These are phyloP conservation scores for Nicotiana sylvestris DNA, from an alignment of 257 asterid genomes.

Conservation along the genomic window DNA sequence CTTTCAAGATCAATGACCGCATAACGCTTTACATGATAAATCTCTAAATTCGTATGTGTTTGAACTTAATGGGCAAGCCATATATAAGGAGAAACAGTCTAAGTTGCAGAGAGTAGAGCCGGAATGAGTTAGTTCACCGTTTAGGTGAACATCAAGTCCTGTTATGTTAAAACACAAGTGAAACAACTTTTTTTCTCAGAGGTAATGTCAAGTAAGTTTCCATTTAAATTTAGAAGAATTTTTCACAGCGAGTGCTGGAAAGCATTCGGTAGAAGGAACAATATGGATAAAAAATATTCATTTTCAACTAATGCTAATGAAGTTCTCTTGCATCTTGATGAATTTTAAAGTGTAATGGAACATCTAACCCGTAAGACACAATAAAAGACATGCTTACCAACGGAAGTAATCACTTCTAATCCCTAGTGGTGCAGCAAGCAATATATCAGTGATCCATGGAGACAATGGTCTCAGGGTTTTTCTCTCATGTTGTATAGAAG, in stretches of 20 bases:
- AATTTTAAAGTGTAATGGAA: not conserved
- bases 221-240: too few relatives aligned
- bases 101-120: too few relatives aligned
- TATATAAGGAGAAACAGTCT: too few relatives aligned
- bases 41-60: too few relatives aligned
- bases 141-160: too few relatives aligned
- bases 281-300: not conserved
- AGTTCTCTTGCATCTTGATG: not conserved
- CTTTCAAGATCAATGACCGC: too few relatives aligned
- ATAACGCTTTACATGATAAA: too few relatives aligned
- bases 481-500: slow-evolving; percentile 66
- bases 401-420: slow-evolving; percentile 98
- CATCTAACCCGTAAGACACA: not conserved
- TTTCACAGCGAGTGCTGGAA: not conserved
- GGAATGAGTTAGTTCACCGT: too few relatives aligned
- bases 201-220: too few relatives aligned
- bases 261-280: not conserved
- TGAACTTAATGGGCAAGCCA: too few relatives aligned
- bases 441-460: slow-evolving; percentile 95
- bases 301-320: not conserved
- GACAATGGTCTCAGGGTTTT: slow-evolving; percentile 85
- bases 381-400: slow-evolving; percentile 51
- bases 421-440: slow-evolving; percentile 95
- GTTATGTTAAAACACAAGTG: too few relatives aligned
- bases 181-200: too few relatives aligned